These are phyloP conservation scores for Xylaria sp. DNA, from an alignment of 2,329 filamentous ascomycete genomes.

Conservation along the genomic window DNA sequence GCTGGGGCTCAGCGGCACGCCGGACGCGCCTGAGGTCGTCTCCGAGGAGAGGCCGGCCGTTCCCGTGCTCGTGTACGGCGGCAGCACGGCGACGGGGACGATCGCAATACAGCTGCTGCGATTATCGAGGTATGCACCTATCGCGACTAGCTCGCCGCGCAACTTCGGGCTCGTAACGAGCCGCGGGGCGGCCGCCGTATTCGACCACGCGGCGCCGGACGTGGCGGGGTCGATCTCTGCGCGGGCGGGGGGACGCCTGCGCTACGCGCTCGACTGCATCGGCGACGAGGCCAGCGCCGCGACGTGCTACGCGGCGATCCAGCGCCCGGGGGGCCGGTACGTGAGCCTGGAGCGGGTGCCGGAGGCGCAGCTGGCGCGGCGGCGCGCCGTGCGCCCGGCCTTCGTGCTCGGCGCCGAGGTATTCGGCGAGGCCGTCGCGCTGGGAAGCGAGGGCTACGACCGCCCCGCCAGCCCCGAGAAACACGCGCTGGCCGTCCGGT, in stretches of 20 bases:
- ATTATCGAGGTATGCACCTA: neutral
- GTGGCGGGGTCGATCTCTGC: conserved; percentile 49
- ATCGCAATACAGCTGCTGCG: conserved; percentile 1
- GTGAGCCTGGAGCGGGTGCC: conserved; percentile 16
- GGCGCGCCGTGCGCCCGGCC: conserved; percentile 5
- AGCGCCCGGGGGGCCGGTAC: conserved; percentile 25
- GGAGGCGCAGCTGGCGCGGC: neutral
- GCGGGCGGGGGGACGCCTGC: conserved; percentile 46
- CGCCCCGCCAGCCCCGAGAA: neutral
- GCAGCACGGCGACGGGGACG: conserved; percentile 4
- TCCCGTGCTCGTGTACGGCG: conserved; percentile 7
- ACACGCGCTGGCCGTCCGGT: neutral
- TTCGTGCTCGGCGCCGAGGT: conserved; percentile 9
- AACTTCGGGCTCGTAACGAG: neutral
- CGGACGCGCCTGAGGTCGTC: too few relatives aligned
- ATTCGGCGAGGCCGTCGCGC: conserved; percentile 4
- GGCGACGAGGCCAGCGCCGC: conserved; percentile 40
- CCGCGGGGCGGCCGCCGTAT: conserved; percentile 39
- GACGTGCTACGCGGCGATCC: conserved; percentile 45
- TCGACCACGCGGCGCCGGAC: conserved; percentile 52
- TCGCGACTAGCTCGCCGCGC: conserved; percentile 3
- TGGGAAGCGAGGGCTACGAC: conserved; percentile 3
- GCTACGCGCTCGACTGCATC: conserved; percentile 53
- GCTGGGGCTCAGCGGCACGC: too few relatives aligned
- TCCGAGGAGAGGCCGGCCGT: too few relatives aligned